Base-by-base conservation (phyloP, 768 basidiomycete genomes). In the Mycena indigotica region DNA sequence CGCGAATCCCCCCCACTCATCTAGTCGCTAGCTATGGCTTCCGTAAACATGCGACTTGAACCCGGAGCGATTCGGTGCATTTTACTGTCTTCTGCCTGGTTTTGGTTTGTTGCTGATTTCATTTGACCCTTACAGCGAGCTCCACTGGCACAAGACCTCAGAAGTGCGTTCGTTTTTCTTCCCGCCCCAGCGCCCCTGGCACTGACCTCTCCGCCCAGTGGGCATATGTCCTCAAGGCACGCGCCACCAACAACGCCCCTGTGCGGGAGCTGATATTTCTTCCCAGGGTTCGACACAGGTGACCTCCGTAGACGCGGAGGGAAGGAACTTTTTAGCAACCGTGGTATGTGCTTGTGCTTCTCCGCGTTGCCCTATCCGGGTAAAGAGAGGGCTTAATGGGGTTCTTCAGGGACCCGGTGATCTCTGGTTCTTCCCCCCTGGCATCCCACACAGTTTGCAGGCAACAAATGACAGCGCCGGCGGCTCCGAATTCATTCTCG, bases 341-440 rank as follows among this genome's bases (percentile, higher is more conserved):
- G 77, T 83, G 29, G 81, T 81, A 72, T 21, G 77, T 68, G 4
- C 23, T n/a, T 29, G 26, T 16, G 2, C 4, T 4, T 24, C 17
- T 24, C 21, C 41, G 41, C n/a, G n/a, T n/a, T n/a, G n/a, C n/a
- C n/a, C n/a, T n/a, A 21, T 44, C 41, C 41, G 15, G 29, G 28
- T 38, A 32, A 39, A 16, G 16, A 17, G 46, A 41, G 52, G 16
- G 29, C 50, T 49, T 40, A 32, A 19, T 29, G 39, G 25, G 29
- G 32, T 30, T 38, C 23, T 23, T 6, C 48, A 81, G 80, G 68
- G 69, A 28, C 67, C 75, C 30, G 82, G 81, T 16, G 82, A 84
- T 62, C 60, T 83, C 15, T 84, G 83, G 82, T 84, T 76, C 69
- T 83, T 84, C 72, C 83, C 82, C 15, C 74, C 83, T 5, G 82